Evolutionary conservation across 1,284 basidiomycete species (phyloP), one percentile per base, ranked within the genome.

Genomic region (Cystobasidium slooffiae): DNA sequence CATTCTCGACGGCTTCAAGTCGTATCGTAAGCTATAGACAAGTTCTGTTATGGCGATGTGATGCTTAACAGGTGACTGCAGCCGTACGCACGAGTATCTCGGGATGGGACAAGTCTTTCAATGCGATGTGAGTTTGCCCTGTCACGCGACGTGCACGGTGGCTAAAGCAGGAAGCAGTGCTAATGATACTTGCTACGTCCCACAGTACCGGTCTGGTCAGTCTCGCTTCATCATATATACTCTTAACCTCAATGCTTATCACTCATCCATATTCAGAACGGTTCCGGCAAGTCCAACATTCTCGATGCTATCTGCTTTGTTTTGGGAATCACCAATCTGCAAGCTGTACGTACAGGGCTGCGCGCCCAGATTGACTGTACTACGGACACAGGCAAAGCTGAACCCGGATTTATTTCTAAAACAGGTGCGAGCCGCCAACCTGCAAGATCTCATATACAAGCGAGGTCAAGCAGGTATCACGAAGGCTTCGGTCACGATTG

Each of bases 251-350:
- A n/a, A n/a, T n/a, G n/a, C n/a, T n/a, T n/a, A n/a, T n/a, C n/a
- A n/a, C n/a, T n/a, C n/a, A n/a, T n/a, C n/a, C n/a, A n/a, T n/a
- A n/a, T n/a, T n/a, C 22, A 73, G 69, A 84, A 84, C 64, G 84
- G 84, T 8, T 80, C 80, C 12, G 94, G 94, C 78, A 97, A 97
- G 85, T 96, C 94, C 76, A 99, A 98, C 84, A 97, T 98, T 78
- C 88, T 97, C 77, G 94, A 97, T 85, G 94, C 95, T 74, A 97
- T 97, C 83, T 95, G 93, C 83, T 97, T 97, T 82, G 94, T 97
- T 10, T 86, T 97, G n/a, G 95, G 95, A 24, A 91, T 97, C 77
- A 97, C 93, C 1, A 96, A 97, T 82, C 91, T 95, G 89, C 72
- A 67, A 65, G 72, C 72, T n/a, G 72, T 68, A 55, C 20, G 72